Base-by-base conservation (phyloP, 495 filamentous ascomycete genomes). In the Paragyromitra xinjiangensis region DNA sequence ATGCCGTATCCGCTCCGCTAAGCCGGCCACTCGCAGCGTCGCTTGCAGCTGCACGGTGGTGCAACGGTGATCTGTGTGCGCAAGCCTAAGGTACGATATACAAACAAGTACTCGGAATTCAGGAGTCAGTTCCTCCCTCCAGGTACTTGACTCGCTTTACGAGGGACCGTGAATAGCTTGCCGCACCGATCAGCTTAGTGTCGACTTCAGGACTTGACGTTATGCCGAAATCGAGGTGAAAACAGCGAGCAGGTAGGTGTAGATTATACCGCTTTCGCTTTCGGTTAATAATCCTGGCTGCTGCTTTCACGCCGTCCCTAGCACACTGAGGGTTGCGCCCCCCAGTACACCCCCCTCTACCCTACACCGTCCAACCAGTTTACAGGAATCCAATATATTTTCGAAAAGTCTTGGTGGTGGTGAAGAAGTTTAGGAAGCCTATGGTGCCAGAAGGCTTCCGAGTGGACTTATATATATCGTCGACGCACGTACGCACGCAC, bases 381-480 rank as follows among this genome's bases (percentile, higher is more conserved):
- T 76, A 70, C 67, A 59, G 14, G 51, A 64, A 73, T 40, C 74
- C 69, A 77, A 77, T 77, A 77, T 77, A 77, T 77, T 77, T 44
- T 62, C 68, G 29, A 73, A 72, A 34, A 58, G 67, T 63, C 73
- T 76, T 72, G 68, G 59, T 51, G 48, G 48, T 51, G 44, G 67
- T 19, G 34, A 56, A 59, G 45, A 55, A 42, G 44, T 44, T 73
- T 16, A n/a, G 62, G 68, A 62, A 44, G 51, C 69, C 69, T 73
- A 53, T 77, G 74, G 69, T 64, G 70, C 74, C 61, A 72, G 73
- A 71, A 73, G 61, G 61, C 59, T 71, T 61, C 74, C 50, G 74
- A 77, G 74, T 77, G 74, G 74, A 71, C 74, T 77, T 77, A 77
- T 77, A 77, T 77, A 77, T 77, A 73, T 77, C 73, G 56, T 64